Evolutionary conservation across 1,284 basidiomycete species (phyloP), one percentile per base, ranked within the genome.

Genomic region (Coriolopsis trogii): DNA sequence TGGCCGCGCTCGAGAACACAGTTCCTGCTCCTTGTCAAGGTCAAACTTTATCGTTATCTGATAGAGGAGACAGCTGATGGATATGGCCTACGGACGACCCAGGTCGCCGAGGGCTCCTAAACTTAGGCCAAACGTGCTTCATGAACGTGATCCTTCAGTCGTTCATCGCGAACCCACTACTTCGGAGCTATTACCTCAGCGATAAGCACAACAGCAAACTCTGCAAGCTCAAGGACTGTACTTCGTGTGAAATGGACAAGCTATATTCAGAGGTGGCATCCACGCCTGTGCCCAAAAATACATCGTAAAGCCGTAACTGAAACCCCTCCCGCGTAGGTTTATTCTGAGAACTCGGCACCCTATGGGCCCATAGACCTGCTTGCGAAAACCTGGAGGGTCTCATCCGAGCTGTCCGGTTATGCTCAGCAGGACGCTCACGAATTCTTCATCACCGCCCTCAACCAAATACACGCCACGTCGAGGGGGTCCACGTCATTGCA

Each of bases 351-450:
- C 55, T 70, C 75, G n/a, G 68, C 76, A 1, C 86, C 94, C 0
- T 90, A 85, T 62, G 94, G 91, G 0, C 95, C 96, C 0, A 85
- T 88, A 1, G 85, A 86, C 3, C 90, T 98, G 69, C 80, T 98
- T 10, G 81, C 87, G 34, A 87, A 89, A 30, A 91, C 91, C 44
- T 98, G 95, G 95, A 85, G 88, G 59, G 85, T 87, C 23, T 88
- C 88, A 3, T 70, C 85, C 0, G 93, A 96, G 61, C 76, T 98
- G 3, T 85, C 93, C 7, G 93, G 93, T 1, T 91, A 98, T 61
- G 86, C 92, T 0, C 96, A 99, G 69, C 96, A 98, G 65, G 95
- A 95, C 59, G 92, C 93, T 0, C 93, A 96, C 71, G 93, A 95
- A 70, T 92, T 90, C 67, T 93, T 95, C 71, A 88, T 93, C 48